These are phyloP conservation scores for Friedmanniomyces endolithicus DNA, from an alignment of 495 filamentous ascomycete genomes.

Conservation along the genomic window DNA sequence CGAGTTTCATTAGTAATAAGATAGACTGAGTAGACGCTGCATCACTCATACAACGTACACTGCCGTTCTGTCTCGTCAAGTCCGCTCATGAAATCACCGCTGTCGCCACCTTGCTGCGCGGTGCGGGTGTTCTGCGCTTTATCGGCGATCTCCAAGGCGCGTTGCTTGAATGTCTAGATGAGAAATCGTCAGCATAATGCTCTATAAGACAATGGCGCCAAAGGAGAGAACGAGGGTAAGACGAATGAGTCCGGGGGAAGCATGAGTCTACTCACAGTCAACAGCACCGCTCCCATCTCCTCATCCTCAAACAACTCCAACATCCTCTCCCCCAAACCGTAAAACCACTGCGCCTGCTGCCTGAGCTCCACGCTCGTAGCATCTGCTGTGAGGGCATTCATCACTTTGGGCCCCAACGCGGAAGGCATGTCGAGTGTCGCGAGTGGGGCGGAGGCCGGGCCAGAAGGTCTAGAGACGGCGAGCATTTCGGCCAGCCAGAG, in stretches of 20 bases:
- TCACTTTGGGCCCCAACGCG: constrained; percentile 64
- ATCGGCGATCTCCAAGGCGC: constrained; percentile 75
- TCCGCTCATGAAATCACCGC: constrained; percentile 76
- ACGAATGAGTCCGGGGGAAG: not conserved
- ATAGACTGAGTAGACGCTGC: not conserved
- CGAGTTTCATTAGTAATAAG: not conserved
- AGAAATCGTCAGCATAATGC: constrained; percentile 1
- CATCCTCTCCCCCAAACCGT: constrained; percentile 68
- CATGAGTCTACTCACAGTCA: constrained; percentile 39
- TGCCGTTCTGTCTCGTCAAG: constrained; percentile 72
- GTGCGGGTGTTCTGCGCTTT: constrained; percentile 80
- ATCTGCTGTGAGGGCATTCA: constrained; percentile 85
- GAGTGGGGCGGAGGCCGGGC: constrained; percentile 30
- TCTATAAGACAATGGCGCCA: not conserved
- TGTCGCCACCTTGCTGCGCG: constrained; percentile 46
- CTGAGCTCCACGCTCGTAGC: constrained; percentile 75
- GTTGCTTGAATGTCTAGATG: constrained; percentile 62
- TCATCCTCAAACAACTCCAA: constrained; percentile 86
- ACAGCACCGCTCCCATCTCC: constrained; percentile 68
- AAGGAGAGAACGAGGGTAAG: not conserved
- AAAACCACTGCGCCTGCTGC: constrained; percentile 71
- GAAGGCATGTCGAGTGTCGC: constrained; percentile 71
- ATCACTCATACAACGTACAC: not conserved
- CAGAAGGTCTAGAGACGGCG: constrained; percentile 46
- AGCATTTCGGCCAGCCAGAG: constrained; percentile 98